Conservation (phyloP, 345 rosid species). For the Tarenaya hassleriana region DNA sequence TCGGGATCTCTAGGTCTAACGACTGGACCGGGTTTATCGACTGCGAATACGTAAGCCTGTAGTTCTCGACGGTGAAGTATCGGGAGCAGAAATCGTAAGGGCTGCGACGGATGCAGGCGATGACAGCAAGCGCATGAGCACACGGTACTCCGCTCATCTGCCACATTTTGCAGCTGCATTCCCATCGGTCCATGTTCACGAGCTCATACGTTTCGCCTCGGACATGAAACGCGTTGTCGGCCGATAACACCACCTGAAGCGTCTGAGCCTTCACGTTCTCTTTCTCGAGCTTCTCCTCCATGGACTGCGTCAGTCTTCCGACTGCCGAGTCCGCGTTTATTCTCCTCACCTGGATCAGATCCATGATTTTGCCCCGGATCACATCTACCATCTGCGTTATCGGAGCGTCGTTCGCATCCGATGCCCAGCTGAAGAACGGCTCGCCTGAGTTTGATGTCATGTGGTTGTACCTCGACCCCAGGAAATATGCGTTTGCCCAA, state of each 20-base stretch:
- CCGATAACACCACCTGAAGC: slow-evolving; percentile 50
- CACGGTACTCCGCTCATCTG: slow-evolving; percentile 83
- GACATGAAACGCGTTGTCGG: slow-evolving; percentile 72
- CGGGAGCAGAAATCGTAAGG: slow-evolving; percentile 71
- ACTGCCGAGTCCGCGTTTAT: slow-evolving; percentile 47
- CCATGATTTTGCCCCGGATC: slow-evolving; percentile 68
- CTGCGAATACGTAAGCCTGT: slow-evolving; percentile 61
- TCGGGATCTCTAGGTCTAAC: slow-evolving; percentile 37
- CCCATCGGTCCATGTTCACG: slow-evolving; percentile 66
- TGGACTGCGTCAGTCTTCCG: slow-evolving; percentile 64
- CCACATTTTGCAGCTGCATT: slow-evolving; percentile 87
- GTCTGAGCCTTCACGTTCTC: slow-evolving; percentile 43
- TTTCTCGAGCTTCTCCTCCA: slow-evolving; percentile 70
- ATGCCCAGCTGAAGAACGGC: slow-evolving; percentile 70
- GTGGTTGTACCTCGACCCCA: slow-evolving; percentile 79
- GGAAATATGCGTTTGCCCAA: slow-evolving; percentile 88
- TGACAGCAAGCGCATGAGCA: slow-evolving; percentile 64
- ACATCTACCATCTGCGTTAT: slow-evolving; percentile 92
- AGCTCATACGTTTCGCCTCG: slow-evolving; percentile 67
- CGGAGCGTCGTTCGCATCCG: slow-evolving; percentile 81
- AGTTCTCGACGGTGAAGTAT: slow-evolving; percentile 62
- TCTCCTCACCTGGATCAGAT: slow-evolving; percentile 46
- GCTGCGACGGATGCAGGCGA: slow-evolving; percentile 45
- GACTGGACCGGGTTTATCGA: slow-evolving; percentile 60
- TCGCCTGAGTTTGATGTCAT: slow-evolving; percentile 82